These are phyloP conservation scores for Arxiozyma bovina DNA, from an alignment of 1,139 yeast species.

Conservation along the genomic window DNA sequence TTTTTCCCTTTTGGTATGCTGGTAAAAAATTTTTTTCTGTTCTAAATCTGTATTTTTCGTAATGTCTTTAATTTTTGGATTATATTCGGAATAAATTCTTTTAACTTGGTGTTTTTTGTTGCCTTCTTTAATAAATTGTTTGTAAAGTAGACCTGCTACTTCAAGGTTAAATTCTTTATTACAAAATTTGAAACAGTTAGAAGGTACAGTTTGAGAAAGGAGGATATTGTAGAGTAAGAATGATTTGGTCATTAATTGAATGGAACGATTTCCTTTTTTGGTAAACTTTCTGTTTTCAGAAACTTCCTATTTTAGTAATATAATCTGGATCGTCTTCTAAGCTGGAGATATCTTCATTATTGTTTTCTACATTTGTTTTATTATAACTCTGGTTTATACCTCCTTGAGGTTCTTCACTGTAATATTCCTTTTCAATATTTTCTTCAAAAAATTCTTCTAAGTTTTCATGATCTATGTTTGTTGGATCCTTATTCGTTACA, in stretches of 20 bases:
- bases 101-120: background rate
- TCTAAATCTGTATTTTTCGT: background rate
- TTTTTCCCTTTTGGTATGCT: slow-evolving; percentile 1
- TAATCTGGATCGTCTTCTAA: no score
- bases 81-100: background rate
- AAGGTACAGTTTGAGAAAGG: no score
- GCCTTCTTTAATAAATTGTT: background rate
- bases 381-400: background rate
- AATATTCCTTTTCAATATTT: background rate
- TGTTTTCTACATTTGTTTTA: background rate
- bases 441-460: background rate
- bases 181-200: no score
- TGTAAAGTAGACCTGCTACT: no score
- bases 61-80: background rate
- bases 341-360: no score
- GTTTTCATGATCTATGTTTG: background rate
- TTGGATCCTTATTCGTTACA: background rate
- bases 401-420: background rate
- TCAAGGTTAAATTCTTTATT: no score
- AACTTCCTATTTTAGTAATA: no score
- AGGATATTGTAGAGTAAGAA: no score
- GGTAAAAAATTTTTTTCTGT: background rate
- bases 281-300: no score
- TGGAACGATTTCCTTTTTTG: no score
- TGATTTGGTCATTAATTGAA: no score